A percentile compares a stretch with the other conserved stretches of the same genome.
Conservation (phyloP, 768 basidiomycete genomes). For the Panaeolus papilionaceus region DNA sequence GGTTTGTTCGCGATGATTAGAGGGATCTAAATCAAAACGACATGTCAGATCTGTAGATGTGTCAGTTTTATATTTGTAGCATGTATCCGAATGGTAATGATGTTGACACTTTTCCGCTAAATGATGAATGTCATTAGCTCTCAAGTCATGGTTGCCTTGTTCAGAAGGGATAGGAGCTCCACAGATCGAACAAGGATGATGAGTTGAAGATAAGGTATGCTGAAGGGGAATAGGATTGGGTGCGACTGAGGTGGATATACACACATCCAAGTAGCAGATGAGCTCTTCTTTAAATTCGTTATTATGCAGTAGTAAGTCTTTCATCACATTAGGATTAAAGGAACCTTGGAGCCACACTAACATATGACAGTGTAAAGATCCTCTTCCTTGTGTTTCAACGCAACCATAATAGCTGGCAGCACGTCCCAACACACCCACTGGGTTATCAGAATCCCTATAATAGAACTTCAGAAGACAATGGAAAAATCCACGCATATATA, state of each 20-base stretch:
- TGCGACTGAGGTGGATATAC: constrained; percentile 20
- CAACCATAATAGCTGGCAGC: constrained; percentile 45
- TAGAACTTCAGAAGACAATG: constrained; percentile 32
- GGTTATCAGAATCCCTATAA: constrained; percentile 4
- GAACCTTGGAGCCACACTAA: constrained; percentile 44
- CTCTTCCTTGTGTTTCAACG: constrained; percentile 45
- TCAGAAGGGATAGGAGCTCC: constrained; percentile 3
- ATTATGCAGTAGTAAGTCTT: constrained; percentile 10
- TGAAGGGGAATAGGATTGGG: not conserved
- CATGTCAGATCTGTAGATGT: not conserved
- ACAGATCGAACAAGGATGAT: constrained; percentile 24
- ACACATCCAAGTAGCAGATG: constrained; percentile 22
- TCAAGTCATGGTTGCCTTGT: not conserved
- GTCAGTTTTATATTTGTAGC: constrained; percentile 45
- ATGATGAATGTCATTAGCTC: constrained; percentile 21
- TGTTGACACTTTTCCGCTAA: constrained; percentile 35
- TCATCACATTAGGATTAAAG: constrained; percentile 38
- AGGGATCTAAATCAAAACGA: too few relatives aligned
- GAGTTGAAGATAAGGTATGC: not conserved
- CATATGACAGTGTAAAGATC: constrained; percentile 48
- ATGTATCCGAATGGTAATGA: constrained; percentile 41
- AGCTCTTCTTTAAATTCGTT: constrained; percentile 19
- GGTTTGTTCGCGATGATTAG: too few relatives aligned
- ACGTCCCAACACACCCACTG: constrained; percentile 39
- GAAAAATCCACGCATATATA: constrained; percentile 44